Base-by-base conservation (phyloP, 495 filamentous ascomycete species). In the Annulohypoxylon maeteangense region DNA sequence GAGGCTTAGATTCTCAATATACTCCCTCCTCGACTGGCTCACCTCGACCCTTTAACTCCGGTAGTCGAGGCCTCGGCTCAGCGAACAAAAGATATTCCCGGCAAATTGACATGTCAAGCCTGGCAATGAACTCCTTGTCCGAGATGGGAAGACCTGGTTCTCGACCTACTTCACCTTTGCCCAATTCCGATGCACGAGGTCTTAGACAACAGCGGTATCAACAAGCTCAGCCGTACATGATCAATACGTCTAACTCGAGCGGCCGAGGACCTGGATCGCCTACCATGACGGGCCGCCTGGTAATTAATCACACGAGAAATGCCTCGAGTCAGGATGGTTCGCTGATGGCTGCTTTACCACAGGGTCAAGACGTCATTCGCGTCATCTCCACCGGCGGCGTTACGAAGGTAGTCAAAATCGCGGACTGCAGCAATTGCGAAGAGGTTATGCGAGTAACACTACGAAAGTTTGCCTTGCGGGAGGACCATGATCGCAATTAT, bases 361-460 rank as follows among this genome's bases (percentile, higher is more conserved):
- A 86, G 40, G 90, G 92, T 74, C 90, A 93, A 74, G 89, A 92
- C 42, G 87, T 96, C 54, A 95, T 98, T 65, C 88, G 93, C 42
- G 92, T 98, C 38, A 97, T 98, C 73, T 97, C 94, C 66, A 92
- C 90, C 27, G 93, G 91, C 45, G 91, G 93, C n/a, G 89, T 91
- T 62, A 97, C 93, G 31, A 94, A 94, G 78, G 93, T 97, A 6
- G 87, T 98, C 60, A 92, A 93, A 76, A 90, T 98, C 54, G 90
- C 92, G 59, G 92, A 90, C 68, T 97, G 93, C 85, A 93, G 90
- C 74, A 96, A 91, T 1, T 88, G 92, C 32, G 95, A 98, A 68
- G 93, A 97, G 62, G 90, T 99, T 57, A 92, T 97, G 79, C 83
- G 92, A 25, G 89, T 89, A 63, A 95, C 95, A 1, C 79, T 98